Evolutionary conservation across 2,329 filamentous ascomycete species (phyloP), one percentile per base, ranked within the genome.

Genomic region (Fusarium xylarioides): DNA sequence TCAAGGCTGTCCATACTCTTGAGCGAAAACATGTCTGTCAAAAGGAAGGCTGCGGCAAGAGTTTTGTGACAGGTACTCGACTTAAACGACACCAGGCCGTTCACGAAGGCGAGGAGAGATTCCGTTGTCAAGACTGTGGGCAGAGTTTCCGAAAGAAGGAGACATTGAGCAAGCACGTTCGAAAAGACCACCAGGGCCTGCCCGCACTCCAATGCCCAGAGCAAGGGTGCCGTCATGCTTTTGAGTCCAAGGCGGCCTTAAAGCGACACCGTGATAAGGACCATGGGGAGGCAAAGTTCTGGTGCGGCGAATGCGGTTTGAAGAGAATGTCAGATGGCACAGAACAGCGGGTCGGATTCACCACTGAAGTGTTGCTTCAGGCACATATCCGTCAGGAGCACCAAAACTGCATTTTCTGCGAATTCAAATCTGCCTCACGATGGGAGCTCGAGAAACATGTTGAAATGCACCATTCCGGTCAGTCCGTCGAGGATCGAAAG

Each of bases 61-160:
- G 88, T 38, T 98, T 98, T 79, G 88, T 93, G 55, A 97, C 93
- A 1, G 91, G 91, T 5, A 94, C 93, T 15, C 87, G 93, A 50
- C 87, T 98, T 23, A 89, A 92, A 66, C 88, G 93, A 42, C 95
- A 98, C 80, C 85, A 91, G 55, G 89, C 91, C n/a, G 90, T 93
- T 4, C 95, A 98, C 80, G 82, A 83, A 57, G 92, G 92, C 59
- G 89, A 91, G 74, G 92, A 96, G 79, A 88, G 92, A 59, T 95
- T 92, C 77, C 87, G 89, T 64, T 97, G 95, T 79, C 90, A 88
- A 28, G 91, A 90, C 38, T 97, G 95, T 82, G 88, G 89, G 23
- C 89, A 94, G 82, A 90, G 90, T 26, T 98, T 98, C 81, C 90
- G 95, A 69, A 98, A 97, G 82, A 92, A 94, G 79, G 91, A 94